phyloP scores from a whole-genome alignment of 495 filamentous ascomycete species.

The Corynascus novoguineensis region DNA sequence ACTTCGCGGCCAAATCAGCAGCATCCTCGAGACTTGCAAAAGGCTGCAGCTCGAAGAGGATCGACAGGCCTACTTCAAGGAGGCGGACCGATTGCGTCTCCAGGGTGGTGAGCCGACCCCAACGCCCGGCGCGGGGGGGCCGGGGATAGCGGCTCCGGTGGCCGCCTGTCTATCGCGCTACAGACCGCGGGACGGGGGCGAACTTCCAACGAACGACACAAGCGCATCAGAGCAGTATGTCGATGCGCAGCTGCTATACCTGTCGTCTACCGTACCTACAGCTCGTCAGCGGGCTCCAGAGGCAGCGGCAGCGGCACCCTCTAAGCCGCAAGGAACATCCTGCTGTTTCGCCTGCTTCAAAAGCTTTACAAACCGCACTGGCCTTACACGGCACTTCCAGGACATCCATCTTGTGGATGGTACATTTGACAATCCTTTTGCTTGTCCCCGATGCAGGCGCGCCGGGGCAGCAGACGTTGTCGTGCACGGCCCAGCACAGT shows the following conservation, averaged over 20 bases:
- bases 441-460: constrained; percentile 7
- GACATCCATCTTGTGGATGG: constrained; percentile 10
- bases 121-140: not conserved
- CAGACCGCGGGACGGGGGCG: constrained; percentile 2
- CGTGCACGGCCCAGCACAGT: constrained; percentile 9
- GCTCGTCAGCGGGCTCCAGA: not conserved
- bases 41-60: constrained; percentile 11
- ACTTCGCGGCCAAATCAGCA: constrained; percentile 3
- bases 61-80: constrained; percentile 11
- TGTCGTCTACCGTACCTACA: constrained; percentile 2
- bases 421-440: constrained; percentile 10
- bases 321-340: constrained; percentile 4
- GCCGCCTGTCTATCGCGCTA: constrained; percentile 4
- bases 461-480: constrained; percentile 10
- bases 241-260: constrained; percentile 6
- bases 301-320: not conserved
- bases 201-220: not conserved
- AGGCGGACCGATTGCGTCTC: constrained; percentile 10
- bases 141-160: constrained; percentile 9
- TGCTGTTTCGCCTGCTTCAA: constrained; percentile 12
- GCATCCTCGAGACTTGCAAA: constrained; percentile 6
- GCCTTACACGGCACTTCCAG: constrained; percentile 11
- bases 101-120: constrained; percentile 8
- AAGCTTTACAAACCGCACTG: constrained; percentile 4
- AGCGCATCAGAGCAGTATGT: constrained; percentile 11